These are phyloP conservation scores for Juncus effusus DNA, from an alignment of 176 grass and related monocot species.

Conservation along the genomic window DNA sequence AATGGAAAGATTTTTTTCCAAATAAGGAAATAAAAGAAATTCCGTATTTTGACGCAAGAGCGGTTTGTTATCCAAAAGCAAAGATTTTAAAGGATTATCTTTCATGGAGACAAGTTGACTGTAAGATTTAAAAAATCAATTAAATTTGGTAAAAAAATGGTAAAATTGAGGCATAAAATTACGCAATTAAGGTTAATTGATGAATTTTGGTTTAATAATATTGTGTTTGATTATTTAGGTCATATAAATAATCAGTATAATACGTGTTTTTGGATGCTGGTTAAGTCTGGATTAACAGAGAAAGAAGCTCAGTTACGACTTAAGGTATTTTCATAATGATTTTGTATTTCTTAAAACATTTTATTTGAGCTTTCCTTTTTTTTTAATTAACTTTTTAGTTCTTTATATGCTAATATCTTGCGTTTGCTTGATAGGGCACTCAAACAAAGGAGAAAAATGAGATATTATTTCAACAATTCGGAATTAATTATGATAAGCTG, in stretches of 20 bases:
- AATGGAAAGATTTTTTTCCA: conserved; percentile 81
- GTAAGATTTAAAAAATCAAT: conserved; percentile 40
- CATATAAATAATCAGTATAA: conserved; percentile 77
- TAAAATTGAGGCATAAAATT: background rate
- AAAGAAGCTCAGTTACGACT: conserved; percentile 59
- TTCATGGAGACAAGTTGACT: conserved; percentile 82
- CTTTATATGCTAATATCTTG: too few species aligned
- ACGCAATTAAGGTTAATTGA: conserved; percentile 2
- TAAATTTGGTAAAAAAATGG: too few species aligned
- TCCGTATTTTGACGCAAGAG: conserved; percentile 78
- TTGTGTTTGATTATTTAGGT: conserved; percentile 44
- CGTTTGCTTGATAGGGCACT: conserved; percentile 43
- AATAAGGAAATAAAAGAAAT: conserved; percentile 52
- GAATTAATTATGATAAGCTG: conserved; percentile 76
- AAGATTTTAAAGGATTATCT: conserved; percentile 71
- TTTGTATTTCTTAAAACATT: conserved; percentile 1
- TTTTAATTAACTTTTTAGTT: conserved; percentile 13
- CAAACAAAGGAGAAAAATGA: conserved; percentile 86
- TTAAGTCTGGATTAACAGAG: conserved; percentile 74
- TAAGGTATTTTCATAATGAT: conserved; percentile 49
- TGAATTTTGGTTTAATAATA: conserved; percentile 1
- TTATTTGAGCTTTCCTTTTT: conserved; percentile 7
- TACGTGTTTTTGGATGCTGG: conserved; percentile 83
- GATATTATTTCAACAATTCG: conserved; percentile 80
- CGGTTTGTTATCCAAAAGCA: conserved; percentile 75